These are phyloP conservation scores for Capsicum rhomboideum DNA, from an alignment of 257 asterid genomes.

Conservation along the genomic window DNA sequence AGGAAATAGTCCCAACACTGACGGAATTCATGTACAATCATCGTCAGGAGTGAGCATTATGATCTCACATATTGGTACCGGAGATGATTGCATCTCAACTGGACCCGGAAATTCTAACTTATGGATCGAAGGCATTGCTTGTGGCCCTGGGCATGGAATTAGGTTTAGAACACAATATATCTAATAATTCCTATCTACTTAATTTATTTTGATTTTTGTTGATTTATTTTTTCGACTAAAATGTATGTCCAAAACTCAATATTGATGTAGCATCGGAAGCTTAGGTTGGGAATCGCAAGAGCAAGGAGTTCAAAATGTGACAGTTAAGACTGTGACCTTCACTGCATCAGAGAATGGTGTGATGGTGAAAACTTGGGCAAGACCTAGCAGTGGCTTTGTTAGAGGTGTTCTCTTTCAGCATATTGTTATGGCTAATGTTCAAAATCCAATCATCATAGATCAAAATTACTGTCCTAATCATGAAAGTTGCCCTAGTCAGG, in stretches of 20 bases:
- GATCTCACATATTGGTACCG: conserved; percentile 14
- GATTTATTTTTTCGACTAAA: neutral
- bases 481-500: conserved; percentile 1
- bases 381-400: conserved; percentile 6
- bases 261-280: conserved; percentile 7
- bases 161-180: conserved; percentile 4
- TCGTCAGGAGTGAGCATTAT: conserved; percentile 12
- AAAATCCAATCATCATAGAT: conserved; percentile 10
- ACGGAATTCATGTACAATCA: conserved; percentile 21
- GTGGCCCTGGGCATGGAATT: conserved; percentile 27
- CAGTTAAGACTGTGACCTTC: neutral
- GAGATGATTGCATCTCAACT: conserved; percentile 23
- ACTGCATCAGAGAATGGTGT: conserved; percentile 2
- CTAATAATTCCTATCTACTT: neutral
- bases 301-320: conserved; percentile 9
- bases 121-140: conserved; percentile 10
- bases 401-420: neutral
- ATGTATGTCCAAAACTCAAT: no score
- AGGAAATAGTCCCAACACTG: conserved; percentile 23
- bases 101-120: conserved; percentile 19
- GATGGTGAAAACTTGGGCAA: conserved; percentile 11
- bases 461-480: conserved; percentile 8
- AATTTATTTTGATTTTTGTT: no score
- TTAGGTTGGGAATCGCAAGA: conserved; percentile 3
- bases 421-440: conserved; percentile 4